phyloP scores from a whole-genome alignment of 352 stramenopile genomes.

The Pythium periplocum region DNA sequence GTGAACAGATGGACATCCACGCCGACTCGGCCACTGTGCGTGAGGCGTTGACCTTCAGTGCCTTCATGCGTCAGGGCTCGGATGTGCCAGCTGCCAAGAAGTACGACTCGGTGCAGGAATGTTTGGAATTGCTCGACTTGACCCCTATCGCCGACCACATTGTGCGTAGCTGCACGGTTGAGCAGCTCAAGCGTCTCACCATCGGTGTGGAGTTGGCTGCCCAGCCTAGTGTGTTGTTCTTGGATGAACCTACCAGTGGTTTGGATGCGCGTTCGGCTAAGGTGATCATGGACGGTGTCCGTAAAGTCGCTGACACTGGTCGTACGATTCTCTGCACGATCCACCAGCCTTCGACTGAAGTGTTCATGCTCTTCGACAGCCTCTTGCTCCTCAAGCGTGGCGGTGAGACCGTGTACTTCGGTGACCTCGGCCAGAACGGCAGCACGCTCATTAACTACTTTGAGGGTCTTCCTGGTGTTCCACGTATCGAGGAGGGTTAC shows the following conservation, averaged over 20 bases:
- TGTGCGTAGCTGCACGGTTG: constrained; percentile 16
- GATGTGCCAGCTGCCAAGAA: constrained; percentile 10
- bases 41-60: constrained; percentile 78
- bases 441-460: constrained; percentile 22
- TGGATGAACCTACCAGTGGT: constrained; percentile 58
- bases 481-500: constrained; percentile 41
- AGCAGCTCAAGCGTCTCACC: constrained; percentile 30
- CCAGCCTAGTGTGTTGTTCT: constrained; percentile 63
- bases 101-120: constrained; percentile 14
- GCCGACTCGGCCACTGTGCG: constrained; percentile 74
- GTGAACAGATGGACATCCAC: constrained; percentile 77
- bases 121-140: constrained; percentile 18
- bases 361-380: constrained; percentile 79
- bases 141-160: constrained; percentile 18
- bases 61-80: constrained; percentile 36
- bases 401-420: constrained; percentile 32
- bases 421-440: constrained; percentile 16
- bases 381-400: constrained; percentile 56
- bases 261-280: constrained; percentile 31
- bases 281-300: constrained; percentile 30
- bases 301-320: constrained; percentile 57
- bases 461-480: constrained; percentile 25
- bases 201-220: constrained; percentile 52
- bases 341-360: constrained; percentile 79
- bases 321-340: constrained; percentile 82